Conservation (phyloP, 768 basidiomycete species). For the Naganishia kalamii region DNA sequence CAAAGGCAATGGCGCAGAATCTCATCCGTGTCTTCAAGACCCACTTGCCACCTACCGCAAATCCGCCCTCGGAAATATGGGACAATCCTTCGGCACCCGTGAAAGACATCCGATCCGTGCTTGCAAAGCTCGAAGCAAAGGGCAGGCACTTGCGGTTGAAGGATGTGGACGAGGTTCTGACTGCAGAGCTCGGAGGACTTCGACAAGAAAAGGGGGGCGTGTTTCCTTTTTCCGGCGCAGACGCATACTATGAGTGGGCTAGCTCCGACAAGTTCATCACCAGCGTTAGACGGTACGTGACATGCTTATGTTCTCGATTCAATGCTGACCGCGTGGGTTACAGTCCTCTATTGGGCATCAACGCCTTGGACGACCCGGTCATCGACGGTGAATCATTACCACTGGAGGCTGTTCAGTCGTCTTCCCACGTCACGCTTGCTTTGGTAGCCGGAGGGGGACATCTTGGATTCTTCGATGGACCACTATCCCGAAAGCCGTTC, state of each 20-base stretch:
- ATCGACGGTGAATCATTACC: conserved; percentile 42
- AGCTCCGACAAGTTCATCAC: conserved; percentile 34
- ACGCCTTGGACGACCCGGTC: conserved; percentile 47
- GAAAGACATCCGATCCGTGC: neutral
- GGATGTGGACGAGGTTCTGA: conserved; percentile 39
- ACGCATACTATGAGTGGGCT: conserved; percentile 46
- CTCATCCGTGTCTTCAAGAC: conserved; percentile 34
- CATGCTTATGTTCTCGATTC: conserved; percentile 20
- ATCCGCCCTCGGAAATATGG: neutral
- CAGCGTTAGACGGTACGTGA: conserved; percentile 32
- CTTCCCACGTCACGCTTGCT: conserved; percentile 40
- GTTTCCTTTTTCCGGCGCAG: conserved; percentile 43
- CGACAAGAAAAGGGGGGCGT: conserved; percentile 28
- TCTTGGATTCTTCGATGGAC: conserved; percentile 46
- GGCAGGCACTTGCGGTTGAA: conserved; percentile 29
- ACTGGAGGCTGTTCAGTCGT: conserved; percentile 30
- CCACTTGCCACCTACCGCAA: conserved; percentile 6
- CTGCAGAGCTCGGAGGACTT: conserved; percentile 38
- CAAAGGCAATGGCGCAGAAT: conserved; percentile 38
- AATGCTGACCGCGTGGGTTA: neutral
- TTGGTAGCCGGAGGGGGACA: conserved; percentile 45
- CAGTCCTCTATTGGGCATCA: conserved; percentile 44
- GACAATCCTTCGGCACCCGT: neutral
- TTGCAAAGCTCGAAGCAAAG: conserved; percentile 1
- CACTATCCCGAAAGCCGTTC: conserved; percentile 23